Percentiles rank a stretch among this genome's conserved stretches.
These are phyloP conservation scores for Verticillium dahliae DNA, from an alignment of 2,329 filamentous ascomycete species.

Conservation along the genomic window DNA sequence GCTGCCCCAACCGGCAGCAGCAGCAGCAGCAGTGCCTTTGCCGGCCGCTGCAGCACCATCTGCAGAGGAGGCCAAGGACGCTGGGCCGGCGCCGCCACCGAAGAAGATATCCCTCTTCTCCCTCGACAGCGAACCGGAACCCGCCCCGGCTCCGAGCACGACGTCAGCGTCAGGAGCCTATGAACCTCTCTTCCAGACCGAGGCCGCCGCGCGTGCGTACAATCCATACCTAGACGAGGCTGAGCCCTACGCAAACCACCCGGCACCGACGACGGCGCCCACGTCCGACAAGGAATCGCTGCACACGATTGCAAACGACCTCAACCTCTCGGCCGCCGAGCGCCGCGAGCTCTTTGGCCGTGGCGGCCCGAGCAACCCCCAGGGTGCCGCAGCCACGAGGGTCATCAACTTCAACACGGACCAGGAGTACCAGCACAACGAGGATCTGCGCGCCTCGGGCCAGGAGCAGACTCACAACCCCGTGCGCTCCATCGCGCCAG, in stretches of 20 bases:
- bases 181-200: slow-evolving; percentile 41
- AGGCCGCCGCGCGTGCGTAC: slow-evolving; percentile 15
- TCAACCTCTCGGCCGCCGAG: slow-evolving; percentile 72
- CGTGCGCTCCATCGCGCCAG: slow-evolving; percentile 73
- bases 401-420: slow-evolving; percentile 88
- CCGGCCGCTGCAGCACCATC: slow-evolving; percentile 7
- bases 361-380: slow-evolving; percentile 30
- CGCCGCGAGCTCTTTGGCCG: slow-evolving; percentile 83
- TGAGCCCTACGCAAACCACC: slow-evolving; percentile 19
- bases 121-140: slow-evolving; percentile 36
- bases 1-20: slow-evolving; percentile 4
- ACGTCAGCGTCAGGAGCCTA: slow-evolving; percentile 29
- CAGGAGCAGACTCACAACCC: slow-evolving; percentile 73
- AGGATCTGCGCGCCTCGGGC: slow-evolving; percentile 63
- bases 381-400: slow-evolving; percentile 36
- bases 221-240: slow-evolving; percentile 22
- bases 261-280: slow-evolving; percentile 19
- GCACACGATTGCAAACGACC: slow-evolving; percentile 63
- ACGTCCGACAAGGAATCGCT: slow-evolving; percentile 50
- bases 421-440: slow-evolving; percentile 78
- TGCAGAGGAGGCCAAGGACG: slow-evolving; percentile 4
- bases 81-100: slow-evolving; percentile 18
- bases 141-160: slow-evolving; percentile 13
- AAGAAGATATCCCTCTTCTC: slow-evolving; percentile 66
- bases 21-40: slow-evolving; percentile 5